phyloP scores from a whole-genome alignment of 2,329 filamentous ascomycete genomes.

The Cercospora sp. region DNA sequence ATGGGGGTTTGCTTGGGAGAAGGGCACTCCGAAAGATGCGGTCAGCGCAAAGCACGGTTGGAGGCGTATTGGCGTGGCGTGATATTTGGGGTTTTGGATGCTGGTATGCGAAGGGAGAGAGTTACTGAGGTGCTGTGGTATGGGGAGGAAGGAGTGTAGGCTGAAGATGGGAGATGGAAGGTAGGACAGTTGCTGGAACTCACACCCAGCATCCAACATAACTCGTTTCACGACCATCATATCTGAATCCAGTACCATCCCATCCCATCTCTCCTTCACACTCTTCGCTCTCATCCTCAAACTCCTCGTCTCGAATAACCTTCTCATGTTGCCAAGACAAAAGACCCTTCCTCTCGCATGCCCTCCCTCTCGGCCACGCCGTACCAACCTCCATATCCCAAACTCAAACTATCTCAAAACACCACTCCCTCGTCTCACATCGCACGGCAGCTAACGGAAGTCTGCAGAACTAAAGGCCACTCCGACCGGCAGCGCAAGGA shows the following conservation, averaged over 20 bases:
- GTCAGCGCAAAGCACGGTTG: not conserved
- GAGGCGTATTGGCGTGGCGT: not conserved
- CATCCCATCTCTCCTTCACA: not conserved
- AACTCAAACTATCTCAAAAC: not conserved
- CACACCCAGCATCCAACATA: not conserved
- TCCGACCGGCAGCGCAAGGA: slow-evolving; percentile 2
- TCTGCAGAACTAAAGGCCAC: slow-evolving; percentile 14
- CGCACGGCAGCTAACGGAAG: slow-evolving; percentile 12
- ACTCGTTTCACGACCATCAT: not conserved
- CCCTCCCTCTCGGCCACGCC: not conserved
- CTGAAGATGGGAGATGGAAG: not conserved
- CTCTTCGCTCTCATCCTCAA: not conserved
- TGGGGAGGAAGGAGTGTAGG: not conserved
- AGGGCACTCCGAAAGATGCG: not conserved
- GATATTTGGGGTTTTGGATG: not conserved
- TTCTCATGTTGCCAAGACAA: not conserved
- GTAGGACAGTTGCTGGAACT: not conserved
- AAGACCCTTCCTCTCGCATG: not conserved
- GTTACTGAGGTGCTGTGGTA: not conserved
- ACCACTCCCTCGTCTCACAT: not conserved
- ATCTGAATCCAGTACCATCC: not conserved
- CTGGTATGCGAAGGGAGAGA: not conserved
- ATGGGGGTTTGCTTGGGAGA: not conserved
- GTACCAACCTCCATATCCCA: not conserved
- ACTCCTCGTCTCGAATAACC: not conserved